A percentile compares a stretch with the other conserved stretches of the same genome.
These are phyloP conservation scores for Spathaspora hagerdaliae DNA, from an alignment of 805 yeast species.

Conservation along the genomic window DNA sequence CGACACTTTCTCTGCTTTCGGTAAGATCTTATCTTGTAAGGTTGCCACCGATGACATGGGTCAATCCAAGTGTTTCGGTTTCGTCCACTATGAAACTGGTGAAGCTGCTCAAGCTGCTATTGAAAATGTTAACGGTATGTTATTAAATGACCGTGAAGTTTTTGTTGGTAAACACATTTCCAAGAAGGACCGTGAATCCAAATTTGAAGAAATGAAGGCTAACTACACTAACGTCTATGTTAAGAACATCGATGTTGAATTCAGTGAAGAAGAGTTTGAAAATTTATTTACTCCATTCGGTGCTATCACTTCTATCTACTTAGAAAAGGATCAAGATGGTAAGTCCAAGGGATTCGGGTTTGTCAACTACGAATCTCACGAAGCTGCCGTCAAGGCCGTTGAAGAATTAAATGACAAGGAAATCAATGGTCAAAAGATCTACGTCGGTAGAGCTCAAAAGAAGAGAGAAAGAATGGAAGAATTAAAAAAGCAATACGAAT, in stretches of 20 bases:
- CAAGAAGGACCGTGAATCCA: slow-evolving; percentile 90
- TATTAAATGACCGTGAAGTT: slow-evolving; percentile 92
- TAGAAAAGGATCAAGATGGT: slow-evolving; percentile 79
- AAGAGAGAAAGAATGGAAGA: slow-evolving; percentile 96
- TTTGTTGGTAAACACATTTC: slow-evolving; percentile 93
- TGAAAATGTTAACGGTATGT: slow-evolving; percentile 97
- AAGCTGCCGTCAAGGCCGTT: slow-evolving; percentile 85
- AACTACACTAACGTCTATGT: slow-evolving; percentile 95
- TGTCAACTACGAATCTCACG: slow-evolving; percentile 85
- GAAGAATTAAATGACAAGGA: slow-evolving; percentile 88
- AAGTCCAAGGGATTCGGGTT: slow-evolving; percentile 95
- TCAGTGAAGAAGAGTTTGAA: slow-evolving; percentile 65
- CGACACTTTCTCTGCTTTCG: slow-evolving; percentile 96
- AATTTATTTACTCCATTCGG: slow-evolving; percentile 74
- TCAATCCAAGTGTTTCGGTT: slow-evolving; percentile 92
- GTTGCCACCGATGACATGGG: slow-evolving; percentile 94
- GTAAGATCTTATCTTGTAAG: slow-evolving; percentile 93
- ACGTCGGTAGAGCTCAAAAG: slow-evolving; percentile 99
- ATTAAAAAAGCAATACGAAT: slow-evolving; percentile 91
- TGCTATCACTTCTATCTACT: slow-evolving; percentile 73
- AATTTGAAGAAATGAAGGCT: slow-evolving; percentile 84
- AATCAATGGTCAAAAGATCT: slow-evolving; percentile 77
- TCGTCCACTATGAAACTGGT: slow-evolving; percentile 91
- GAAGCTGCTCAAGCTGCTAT: slow-evolving; percentile 94
- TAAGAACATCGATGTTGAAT: slow-evolving; percentile 78